Evolutionary conservation across 164 flowering plant species (phyloP).

Genomic region (Nelumbo lutea): DNA sequence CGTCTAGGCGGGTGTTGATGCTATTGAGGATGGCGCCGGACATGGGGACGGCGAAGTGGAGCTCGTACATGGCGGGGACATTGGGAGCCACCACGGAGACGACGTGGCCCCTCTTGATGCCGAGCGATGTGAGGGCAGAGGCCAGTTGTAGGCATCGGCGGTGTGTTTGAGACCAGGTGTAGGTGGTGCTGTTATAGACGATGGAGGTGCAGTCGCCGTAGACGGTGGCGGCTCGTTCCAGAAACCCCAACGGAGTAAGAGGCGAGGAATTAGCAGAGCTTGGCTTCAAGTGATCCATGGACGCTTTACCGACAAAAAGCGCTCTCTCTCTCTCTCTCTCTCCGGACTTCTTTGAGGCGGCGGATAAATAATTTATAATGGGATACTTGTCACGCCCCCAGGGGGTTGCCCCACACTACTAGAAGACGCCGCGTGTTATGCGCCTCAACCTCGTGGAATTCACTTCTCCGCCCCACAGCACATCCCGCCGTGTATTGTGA

Average conservation of each 20-base stretch:
- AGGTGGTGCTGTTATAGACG: conserved; percentile 19
- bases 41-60: conserved; percentile 41
- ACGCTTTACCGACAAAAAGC: no score
- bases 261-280: conserved; percentile 29
- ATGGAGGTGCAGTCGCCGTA: conserved; percentile 27
- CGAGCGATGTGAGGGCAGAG: conserved; percentile 24
- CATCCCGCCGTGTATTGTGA: no score
- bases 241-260: conserved; percentile 38
- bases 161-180: conserved; percentile 32
- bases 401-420: no score
- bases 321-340: neutral
- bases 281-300: conserved; percentile 35
- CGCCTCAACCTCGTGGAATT: no score
- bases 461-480: no score
- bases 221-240: conserved; percentile 24
- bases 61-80: conserved; percentile 39
- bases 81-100: conserved; percentile 38
- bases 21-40: conserved; percentile 31
- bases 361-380: no score
- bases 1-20: conserved; percentile 37
- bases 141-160: conserved; percentile 32
- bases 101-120: conserved; percentile 25
- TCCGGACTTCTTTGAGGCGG: neutral
- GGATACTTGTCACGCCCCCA: no score
- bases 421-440: no score